Base-by-base conservation (phyloP, 1,284 basidiomycete genomes). In the Microbotryomycetes sp. region DNA sequence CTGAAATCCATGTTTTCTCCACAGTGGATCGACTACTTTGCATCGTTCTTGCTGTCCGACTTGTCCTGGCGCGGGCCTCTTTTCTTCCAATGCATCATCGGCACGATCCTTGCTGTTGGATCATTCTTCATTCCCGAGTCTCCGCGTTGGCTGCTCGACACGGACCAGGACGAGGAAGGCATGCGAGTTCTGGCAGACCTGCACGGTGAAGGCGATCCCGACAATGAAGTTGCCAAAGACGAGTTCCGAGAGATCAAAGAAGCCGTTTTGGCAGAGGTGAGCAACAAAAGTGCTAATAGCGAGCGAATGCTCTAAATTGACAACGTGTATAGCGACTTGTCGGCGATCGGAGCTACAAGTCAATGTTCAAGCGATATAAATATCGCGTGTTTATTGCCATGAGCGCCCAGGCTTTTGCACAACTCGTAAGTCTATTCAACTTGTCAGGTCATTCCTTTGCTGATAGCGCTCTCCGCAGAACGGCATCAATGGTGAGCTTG, bases 401-500 rank as follows among this genome's bases (percentile, higher is more conserved):
- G 90, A 92, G 90, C 21, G 91, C 90, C 65, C 94, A 97, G 75
- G 87, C 89, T 59, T 97, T 97, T 75, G 93, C 93, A 52, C 94
- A 97, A 76, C 78, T 97, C 69, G 88, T 89, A 67, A 68, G 84
- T 79, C 9, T 21, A 9, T 45, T 23, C 9, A 52, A 21, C 15
- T 24, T 46, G 27, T 46, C 13, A 26, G 26, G 13, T 57, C 11
- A n/a, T 28, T 5, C 47, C 16, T 4, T 26, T 15, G n/a, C 28
- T 6, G 3, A 18, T 5, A 16, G 1, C 13, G 6, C 18, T 18
- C 24, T 26, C 26, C 15, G 9, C 54, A 65, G 66, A 66, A 68
- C 54, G 66, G 66, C 9, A 64, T 66, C 61, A 66, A 66, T 48
- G 21, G 21, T 41, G 35, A 41, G 35, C 35, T 9, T n/a, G n/a